A percentile compares a stretch with the other conserved stretches of the same genome.
phyloP scores from a whole-genome alignment of 257 asterid species.

The Plantago ovata region DNA sequence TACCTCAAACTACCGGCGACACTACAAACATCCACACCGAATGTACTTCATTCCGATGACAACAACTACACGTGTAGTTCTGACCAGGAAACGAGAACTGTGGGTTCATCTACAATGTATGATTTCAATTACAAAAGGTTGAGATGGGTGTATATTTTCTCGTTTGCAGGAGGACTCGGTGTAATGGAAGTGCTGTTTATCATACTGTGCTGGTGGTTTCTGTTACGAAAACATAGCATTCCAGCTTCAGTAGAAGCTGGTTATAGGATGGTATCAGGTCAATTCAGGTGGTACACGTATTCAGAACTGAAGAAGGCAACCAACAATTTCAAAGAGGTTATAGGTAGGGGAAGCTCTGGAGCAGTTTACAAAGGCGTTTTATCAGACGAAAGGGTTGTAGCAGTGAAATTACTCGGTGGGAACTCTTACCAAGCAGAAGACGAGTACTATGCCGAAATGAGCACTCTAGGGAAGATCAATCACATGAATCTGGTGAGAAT shows the following conservation, averaged over 20 bases:
- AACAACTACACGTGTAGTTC: constrained; percentile 21
- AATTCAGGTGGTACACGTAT: constrained; percentile 31
- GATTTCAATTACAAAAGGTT: constrained; percentile 27
- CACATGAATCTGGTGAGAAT: constrained; percentile 57
- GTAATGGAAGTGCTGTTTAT: constrained; percentile 28
- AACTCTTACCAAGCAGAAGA: no score
- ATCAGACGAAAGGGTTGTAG: constrained; percentile 38
- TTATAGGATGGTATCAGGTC: constrained; percentile 37
- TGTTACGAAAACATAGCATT: constrained; percentile 34
- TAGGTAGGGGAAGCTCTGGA: constrained; percentile 51
- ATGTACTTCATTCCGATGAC: constrained; percentile 30
- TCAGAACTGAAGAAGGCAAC: constrained; percentile 48
- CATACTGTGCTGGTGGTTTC: constrained; percentile 43
- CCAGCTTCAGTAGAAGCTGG: constrained; percentile 50
- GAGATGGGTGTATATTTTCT: constrained; percentile 36
- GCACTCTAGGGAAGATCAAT: constrained; percentile 43
- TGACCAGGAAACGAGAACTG: neutral
- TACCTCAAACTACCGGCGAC: constrained; percentile 42
- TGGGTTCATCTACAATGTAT: constrained; percentile 35
- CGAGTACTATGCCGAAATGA: no score
- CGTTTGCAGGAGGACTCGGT: constrained; percentile 31
- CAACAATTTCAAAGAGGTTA: constrained; percentile 31
- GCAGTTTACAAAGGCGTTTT: constrained; percentile 45
- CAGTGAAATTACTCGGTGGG: constrained; percentile 46
- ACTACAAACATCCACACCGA: constrained; percentile 24